Percentiles rank a stretch among this genome's conserved stretches.
phyloP scores from a whole-genome alignment of 2,329 filamentous ascomycete species.

The Cladosporium sp. region DNA sequence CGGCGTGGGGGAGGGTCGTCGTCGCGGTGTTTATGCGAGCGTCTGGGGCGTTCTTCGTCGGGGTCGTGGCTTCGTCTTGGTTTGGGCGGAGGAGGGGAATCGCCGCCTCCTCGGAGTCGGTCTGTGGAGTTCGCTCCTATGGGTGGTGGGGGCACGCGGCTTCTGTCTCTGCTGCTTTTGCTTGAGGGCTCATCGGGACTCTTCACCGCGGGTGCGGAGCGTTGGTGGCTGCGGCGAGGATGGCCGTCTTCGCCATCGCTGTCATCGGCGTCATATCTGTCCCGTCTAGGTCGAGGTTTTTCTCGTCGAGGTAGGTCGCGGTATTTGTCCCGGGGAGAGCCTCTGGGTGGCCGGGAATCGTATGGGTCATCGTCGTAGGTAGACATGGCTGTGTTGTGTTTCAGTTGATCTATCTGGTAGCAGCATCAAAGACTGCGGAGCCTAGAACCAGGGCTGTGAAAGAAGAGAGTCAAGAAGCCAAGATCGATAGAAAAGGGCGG shows the following conservation, averaged over 20 bases:
- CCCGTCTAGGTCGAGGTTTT: background rate
- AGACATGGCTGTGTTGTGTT: constrained; percentile 7
- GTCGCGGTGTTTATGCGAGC: constrained; percentile 3
- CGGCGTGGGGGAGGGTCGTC: background rate
- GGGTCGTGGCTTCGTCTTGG: constrained; percentile 3
- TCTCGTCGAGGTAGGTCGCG: background rate
- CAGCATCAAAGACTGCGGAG: background rate
- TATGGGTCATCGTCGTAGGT: constrained; percentile 10
- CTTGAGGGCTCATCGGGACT: constrained; percentile 2
- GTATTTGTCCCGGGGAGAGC: background rate
- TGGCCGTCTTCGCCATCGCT: constrained; percentile 3
- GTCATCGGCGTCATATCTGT: constrained; percentile 13
- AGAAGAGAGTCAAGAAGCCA: background rate
- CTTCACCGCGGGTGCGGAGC: constrained; percentile 6
- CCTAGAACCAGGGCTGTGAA: background rate
- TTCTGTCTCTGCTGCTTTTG: constrained; percentile 3
- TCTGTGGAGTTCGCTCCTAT: constrained; percentile 4
- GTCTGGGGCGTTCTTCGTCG: constrained; percentile 11
- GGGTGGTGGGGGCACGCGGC: constrained; percentile 7
- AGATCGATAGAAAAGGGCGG: background rate
- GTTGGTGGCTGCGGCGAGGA: constrained; percentile 8
- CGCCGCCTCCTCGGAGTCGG: constrained; percentile 5
- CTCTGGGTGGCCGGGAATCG: constrained; percentile 3
- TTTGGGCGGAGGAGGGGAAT: constrained; percentile 3
- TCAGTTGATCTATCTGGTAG: background rate